These are phyloP conservation scores for Leishmania arabica DNA, from an alignment of 208 protist species.

Conservation along the genomic window DNA sequence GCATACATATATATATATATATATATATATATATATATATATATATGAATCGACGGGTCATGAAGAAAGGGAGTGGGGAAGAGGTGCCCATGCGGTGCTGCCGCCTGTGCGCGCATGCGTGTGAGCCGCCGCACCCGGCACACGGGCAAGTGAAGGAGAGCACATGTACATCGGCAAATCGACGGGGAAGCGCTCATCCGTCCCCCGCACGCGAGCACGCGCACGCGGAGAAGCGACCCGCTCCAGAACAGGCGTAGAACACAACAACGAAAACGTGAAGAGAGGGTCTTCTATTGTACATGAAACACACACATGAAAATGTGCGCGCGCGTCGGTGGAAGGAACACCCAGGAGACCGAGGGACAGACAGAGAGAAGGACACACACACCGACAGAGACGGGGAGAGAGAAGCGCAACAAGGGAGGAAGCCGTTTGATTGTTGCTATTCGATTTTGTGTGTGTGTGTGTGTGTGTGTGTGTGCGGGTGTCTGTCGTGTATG, in stretches of 20 bases:
- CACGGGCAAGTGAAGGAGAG: not conserved
- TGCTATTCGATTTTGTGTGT: not conserved
- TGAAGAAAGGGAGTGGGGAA: too few species aligned
- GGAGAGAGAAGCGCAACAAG: not conserved
- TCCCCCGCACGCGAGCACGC: not conserved
- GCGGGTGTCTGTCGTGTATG: not conserved
- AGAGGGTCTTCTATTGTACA: not conserved
- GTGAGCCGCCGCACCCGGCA: not conserved
- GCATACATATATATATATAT: too few species aligned
- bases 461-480: not conserved
- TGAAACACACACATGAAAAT: not conserved
- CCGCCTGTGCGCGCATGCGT: not conserved
- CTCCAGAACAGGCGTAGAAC: not conserved
- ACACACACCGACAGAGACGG: not conserved
- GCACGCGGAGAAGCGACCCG: not conserved
- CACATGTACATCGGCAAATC: not conserved
- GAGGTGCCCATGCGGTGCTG: too few species aligned
- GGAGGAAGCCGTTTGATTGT: too few species aligned
- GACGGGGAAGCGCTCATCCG: not conserved
- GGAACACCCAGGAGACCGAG: not conserved
- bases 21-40: too few species aligned
- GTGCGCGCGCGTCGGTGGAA: not conserved
- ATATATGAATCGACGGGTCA: too few species aligned
- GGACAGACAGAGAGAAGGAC: not conserved
- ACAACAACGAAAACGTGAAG: not conserved